Percentiles rank a stretch among this genome's conserved stretches.
phyloP scores from a whole-genome alignment of 2,329 filamentous ascomycete species.

The Dendrostoma leiphaemia region DNA sequence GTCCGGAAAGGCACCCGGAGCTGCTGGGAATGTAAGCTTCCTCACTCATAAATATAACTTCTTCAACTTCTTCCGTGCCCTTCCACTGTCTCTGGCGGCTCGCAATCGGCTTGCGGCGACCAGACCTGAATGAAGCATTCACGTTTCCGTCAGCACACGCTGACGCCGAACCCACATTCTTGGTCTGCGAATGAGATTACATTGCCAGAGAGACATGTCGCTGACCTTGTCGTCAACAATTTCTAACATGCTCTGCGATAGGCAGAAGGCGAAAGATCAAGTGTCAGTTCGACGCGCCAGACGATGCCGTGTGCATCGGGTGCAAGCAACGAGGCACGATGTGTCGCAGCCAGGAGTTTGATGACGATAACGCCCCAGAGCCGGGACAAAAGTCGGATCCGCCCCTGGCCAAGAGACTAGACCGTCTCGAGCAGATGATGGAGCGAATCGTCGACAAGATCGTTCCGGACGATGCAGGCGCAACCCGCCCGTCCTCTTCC shows the following conservation, averaged over 20 bases:
- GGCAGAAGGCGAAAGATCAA: constrained; percentile 46
- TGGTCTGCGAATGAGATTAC: no score
- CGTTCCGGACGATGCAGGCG: constrained; percentile 21
- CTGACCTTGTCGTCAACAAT: no score
- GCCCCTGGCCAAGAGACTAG: constrained; percentile 41
- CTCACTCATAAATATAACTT: not conserved
- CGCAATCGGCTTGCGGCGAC: no score
- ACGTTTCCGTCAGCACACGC: no score
- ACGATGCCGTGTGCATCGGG: constrained; percentile 39
- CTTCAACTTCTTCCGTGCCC: constrained; percentile 1
- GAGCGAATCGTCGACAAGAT: constrained; percentile 42
- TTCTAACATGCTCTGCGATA: constrained; percentile 19
- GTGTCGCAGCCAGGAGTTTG: constrained; percentile 46
- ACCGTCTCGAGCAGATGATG: constrained; percentile 45
- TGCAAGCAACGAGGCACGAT: constrained; percentile 40
- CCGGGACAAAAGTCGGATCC: constrained; percentile 31
- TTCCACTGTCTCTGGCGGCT: no score
- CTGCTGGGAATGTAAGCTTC: constrained; percentile 51
- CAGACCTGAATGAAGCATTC: no score
- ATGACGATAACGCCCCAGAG: constrained; percentile 31
- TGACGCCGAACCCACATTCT: no score
- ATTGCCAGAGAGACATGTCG: no score
- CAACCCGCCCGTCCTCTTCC: not conserved
- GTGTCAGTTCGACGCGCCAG: constrained; percentile 40
- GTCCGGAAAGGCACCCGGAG: constrained; percentile 53